These are phyloP conservation scores for Paecilomyces sp. DNA, from an alignment of 2,329 filamentous ascomycete species.

Conservation along the genomic window DNA sequence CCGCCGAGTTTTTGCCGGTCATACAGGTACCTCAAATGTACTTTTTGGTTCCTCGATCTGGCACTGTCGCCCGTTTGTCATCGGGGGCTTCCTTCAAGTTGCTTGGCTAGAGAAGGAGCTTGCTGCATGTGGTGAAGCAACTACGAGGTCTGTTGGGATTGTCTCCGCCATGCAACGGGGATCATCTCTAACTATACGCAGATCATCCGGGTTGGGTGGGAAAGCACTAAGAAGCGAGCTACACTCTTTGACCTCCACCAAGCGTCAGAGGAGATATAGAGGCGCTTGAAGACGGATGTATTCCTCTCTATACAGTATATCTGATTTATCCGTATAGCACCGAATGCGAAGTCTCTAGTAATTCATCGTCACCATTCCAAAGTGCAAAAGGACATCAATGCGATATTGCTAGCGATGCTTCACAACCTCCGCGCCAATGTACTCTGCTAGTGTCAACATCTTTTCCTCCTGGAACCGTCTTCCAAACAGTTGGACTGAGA, in stretches of 20 bases:
- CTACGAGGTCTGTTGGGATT: neutral
- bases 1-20: neutral
- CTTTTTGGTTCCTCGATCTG: neutral
- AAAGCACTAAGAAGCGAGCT: neutral
- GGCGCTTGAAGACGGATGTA: neutral
- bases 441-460: slow-evolving; percentile 38
- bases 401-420: neutral
- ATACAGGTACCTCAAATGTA: neutral
- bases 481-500: slow-evolving; percentile 42
- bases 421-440: slow-evolving; percentile 21
- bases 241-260: neutral
- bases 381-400: neutral
- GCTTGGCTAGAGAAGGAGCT: neutral
- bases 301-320: neutral
- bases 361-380: neutral
- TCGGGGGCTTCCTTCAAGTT: neutral
- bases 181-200: neutral
- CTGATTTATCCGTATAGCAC: neutral
- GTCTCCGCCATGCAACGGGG: neutral
- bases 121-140: neutral
- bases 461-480: slow-evolving; percentile 48
- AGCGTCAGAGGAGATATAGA: neutral
- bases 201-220: neutral
- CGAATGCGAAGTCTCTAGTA: neutral
- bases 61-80: neutral